phyloP scores from a whole-genome alignment of 2,329 filamentous ascomycete species.

The Blastomyces parvus region DNA sequence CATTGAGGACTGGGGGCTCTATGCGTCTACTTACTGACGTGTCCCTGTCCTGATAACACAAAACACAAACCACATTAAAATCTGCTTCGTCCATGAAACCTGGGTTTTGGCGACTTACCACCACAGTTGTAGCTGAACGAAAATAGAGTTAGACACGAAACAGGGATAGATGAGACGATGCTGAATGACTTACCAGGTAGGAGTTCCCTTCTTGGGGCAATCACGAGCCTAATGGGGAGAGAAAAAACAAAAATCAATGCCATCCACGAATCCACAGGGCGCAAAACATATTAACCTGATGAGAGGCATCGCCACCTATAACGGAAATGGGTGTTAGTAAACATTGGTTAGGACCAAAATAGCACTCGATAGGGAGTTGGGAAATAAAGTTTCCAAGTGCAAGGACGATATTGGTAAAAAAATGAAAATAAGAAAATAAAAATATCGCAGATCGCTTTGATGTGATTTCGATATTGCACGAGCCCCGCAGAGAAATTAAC shows the following conservation, averaged over 20 bases:
- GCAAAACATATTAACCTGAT: constrained; percentile 55
- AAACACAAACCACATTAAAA: constrained; percentile 13
- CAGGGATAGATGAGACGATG: not conserved
- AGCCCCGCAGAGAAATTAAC: not conserved
- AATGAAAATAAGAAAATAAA: not conserved
- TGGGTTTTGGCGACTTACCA: constrained; percentile 43
- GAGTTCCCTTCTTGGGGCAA: constrained; percentile 73
- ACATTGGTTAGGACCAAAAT: not conserved
- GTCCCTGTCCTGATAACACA: constrained; percentile 48
- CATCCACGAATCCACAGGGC: constrained; percentile 15
- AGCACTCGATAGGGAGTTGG: not conserved
- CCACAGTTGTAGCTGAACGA: constrained; percentile 66
- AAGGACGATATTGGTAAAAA: not conserved
- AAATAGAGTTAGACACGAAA: constrained; percentile 10
- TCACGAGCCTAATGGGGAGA: constrained; percentile 57
- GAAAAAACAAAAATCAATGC: constrained; percentile 18
- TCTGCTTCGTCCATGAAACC: not conserved
- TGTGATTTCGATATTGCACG: not conserved
- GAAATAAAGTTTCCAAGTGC: not conserved
- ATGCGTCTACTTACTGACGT: constrained; percentile 56
- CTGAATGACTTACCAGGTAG: constrained; percentile 58
- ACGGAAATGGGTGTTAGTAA: constrained; percentile 13
- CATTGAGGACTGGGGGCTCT: not conserved
- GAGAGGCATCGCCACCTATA: constrained; percentile 61
- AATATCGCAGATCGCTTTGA: not conserved